Percentiles rank a stretch among this genome's conserved stretches.
These are phyloP conservation scores for Coemansia sp. DNA, from an alignment of 192 early-diverging fungal species.

Conservation along the genomic window DNA sequence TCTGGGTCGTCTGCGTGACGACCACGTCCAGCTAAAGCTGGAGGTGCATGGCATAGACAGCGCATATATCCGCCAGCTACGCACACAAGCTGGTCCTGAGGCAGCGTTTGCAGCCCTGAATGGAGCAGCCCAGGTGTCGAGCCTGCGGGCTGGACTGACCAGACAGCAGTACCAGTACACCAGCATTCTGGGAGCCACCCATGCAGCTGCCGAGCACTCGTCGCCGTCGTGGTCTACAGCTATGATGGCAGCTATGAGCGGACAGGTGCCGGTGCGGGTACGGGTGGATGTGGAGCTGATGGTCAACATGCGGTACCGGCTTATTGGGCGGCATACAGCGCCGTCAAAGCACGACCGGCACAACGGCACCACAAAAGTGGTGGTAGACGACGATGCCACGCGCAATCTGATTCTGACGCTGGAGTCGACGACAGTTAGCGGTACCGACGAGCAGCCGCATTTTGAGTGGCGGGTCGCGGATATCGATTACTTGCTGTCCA, in stretches of 20 bases:
- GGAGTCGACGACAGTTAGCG: slow-evolving; percentile 15
- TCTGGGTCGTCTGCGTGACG: slow-evolving; percentile 28
- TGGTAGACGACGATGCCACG: slow-evolving; percentile 43
- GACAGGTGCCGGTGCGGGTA: slow-evolving; percentile 19
- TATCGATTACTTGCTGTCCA: slow-evolving; percentile 44
- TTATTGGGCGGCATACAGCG: slow-evolving; percentile 16
- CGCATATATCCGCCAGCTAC: slow-evolving; percentile 32
- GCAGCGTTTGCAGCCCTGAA: slow-evolving; percentile 28
- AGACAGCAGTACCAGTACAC: slow-evolving; percentile 24
- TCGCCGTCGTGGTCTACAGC: slow-evolving; percentile 1
- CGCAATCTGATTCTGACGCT: slow-evolving; percentile 42
- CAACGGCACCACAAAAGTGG: slow-evolving; percentile 21
- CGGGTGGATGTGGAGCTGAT: slow-evolving; percentile 35
- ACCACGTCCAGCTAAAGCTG: slow-evolving; percentile 32
- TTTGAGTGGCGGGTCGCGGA: slow-evolving; percentile 42
- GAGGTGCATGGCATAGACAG: slow-evolving; percentile 22
- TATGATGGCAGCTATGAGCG: neutral
- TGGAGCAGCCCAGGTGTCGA: slow-evolving; percentile 10
- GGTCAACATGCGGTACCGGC: slow-evolving; percentile 34
- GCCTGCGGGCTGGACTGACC: slow-evolving; percentile 26
- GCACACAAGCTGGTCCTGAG: slow-evolving; percentile 32
- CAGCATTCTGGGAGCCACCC: slow-evolving; percentile 21
- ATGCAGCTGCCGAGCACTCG: slow-evolving; percentile 3
- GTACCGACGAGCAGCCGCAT: neutral
- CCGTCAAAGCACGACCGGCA: slow-evolving; percentile 23